Percentiles rank a stretch among this genome's conserved stretches.
Evolutionary conservation across 495 filamentous ascomycete species (phyloP).

Genomic region (Chaetomidium leptoderma): DNA sequence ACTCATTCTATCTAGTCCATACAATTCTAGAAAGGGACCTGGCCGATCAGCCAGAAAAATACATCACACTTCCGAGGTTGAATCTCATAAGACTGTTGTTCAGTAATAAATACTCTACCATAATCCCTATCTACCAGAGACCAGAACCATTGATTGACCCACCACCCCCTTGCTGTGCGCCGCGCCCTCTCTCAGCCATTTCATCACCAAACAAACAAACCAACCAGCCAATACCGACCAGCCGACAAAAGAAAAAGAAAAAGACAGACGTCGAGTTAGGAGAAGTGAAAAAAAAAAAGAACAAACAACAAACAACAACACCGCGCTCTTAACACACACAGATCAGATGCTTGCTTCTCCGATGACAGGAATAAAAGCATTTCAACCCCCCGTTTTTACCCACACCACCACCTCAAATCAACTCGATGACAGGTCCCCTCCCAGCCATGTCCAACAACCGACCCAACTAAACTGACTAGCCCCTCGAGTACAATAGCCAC

Average conservation of each 20-base stretch:
- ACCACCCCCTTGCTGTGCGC: background rate
- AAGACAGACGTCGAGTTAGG: background rate
- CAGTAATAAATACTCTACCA: constrained; percentile 13
- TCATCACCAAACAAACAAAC: background rate
- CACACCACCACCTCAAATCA: background rate
- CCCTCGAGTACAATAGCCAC: too few species aligned
- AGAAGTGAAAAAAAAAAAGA: background rate
- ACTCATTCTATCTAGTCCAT: too few species aligned
- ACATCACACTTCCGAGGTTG: background rate
- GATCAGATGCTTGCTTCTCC: too few species aligned
- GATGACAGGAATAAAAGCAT: too few species aligned
- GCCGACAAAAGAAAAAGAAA: background rate
- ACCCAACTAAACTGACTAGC: too few species aligned
- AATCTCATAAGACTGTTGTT: constrained; percentile 2
- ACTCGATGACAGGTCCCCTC: too few species aligned
- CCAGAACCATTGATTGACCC: background rate
- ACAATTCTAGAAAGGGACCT: too few species aligned
- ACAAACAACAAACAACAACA: background rate
- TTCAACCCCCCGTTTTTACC: background rate
- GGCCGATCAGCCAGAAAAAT: too few species aligned
- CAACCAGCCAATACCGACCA: background rate
- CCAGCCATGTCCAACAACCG: too few species aligned
- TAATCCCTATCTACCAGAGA: background rate
- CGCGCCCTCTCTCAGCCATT: background rate
- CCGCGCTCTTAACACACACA: background rate